phyloP scores from a whole-genome alignment of 2,329 filamentous ascomycete genomes.

The Xylaria sp. region DNA sequence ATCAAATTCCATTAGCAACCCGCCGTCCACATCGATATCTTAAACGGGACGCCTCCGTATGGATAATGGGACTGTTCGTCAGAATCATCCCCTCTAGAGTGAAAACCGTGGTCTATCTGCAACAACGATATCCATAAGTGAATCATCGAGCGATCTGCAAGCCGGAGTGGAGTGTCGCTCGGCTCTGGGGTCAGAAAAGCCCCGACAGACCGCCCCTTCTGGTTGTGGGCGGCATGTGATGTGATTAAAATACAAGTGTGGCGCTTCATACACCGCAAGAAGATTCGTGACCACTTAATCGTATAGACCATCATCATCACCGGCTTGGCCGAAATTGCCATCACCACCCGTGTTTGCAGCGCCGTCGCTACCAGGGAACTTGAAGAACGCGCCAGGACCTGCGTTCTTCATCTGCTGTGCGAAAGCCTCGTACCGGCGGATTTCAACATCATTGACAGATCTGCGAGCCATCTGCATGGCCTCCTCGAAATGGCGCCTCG shows the following conservation, averaged over 20 bases:
- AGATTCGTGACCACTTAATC: constrained; percentile 69
- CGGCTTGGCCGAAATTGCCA: constrained; percentile 80
- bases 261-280: constrained; percentile 29
- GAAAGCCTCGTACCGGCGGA: constrained; percentile 97
- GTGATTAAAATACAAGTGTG: constrained; percentile 61
- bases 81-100: constrained; percentile 34
- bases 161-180: constrained; percentile 23
- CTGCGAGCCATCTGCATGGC: constrained; percentile 95
- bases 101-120: constrained; percentile 41
- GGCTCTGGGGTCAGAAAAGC: constrained; percentile 5
- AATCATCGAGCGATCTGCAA: constrained; percentile 24
- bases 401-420: constrained; percentile 99
- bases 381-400: constrained; percentile 96
- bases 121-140: constrained; percentile 35
- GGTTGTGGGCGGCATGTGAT: constrained; percentile 40
- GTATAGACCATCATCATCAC: constrained; percentile 97
- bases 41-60: constrained; percentile 18
- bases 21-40: constrained; percentile 14
- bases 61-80: constrained; percentile 23
- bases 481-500: constrained; percentile 97
- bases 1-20: constrained; percentile 26
- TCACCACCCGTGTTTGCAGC: constrained; percentile 70
- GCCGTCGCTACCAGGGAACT: constrained; percentile 85
- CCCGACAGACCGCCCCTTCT: constrained; percentile 18
- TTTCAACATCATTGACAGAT: constrained; percentile 96